Evolutionary conservation across 1,284 basidiomycete species (phyloP).

Genomic region (Moesziomyces globuligerus): DNA sequence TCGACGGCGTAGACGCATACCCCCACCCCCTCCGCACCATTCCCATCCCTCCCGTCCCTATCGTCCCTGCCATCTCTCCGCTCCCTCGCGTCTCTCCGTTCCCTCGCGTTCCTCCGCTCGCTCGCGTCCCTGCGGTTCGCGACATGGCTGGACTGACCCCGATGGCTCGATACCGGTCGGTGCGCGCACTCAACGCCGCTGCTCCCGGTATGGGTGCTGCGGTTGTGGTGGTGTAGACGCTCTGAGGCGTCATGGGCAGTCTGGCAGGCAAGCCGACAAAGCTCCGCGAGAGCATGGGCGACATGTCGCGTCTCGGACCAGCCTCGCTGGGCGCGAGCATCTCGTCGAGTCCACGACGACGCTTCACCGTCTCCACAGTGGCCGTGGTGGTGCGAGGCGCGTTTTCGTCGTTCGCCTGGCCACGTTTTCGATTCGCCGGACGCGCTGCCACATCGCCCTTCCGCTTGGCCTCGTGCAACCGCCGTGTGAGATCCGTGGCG

Average conservation of each 20-base stretch:
- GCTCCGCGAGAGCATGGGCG: constrained; percentile 33
- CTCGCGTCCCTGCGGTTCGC: too few relatives aligned
- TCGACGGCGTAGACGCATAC: constrained; percentile 28
- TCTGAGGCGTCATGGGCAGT: too few relatives aligned
- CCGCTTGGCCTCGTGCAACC: constrained; percentile 38
- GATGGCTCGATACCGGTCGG: constrained; percentile 34
- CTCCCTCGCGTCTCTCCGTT: too few relatives aligned
- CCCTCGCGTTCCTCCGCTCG: too few relatives aligned
- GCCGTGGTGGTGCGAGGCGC: too few relatives aligned
- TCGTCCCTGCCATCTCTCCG: too few relatives aligned
- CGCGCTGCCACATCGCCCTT: constrained; percentile 23
- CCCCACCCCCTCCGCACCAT: background rate
- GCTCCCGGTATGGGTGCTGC: too few relatives aligned
- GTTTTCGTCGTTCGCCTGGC: too few relatives aligned
- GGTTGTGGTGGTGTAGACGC: too few relatives aligned
- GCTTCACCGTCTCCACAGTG: constrained; percentile 14
- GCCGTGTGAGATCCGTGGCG: constrained; percentile 35
- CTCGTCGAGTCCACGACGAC: constrained; percentile 24
- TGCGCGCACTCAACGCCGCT: constrained; percentile 43
- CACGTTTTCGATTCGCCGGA: too few relatives aligned
- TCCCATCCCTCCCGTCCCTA: too few relatives aligned
- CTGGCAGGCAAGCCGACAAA: too few relatives aligned
- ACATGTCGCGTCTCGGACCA: constrained; percentile 1
- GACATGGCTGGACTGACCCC: constrained; percentile 26
- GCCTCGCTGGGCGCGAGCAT: background rate